Base-by-base conservation (phyloP, 2,329 filamentous ascomycete species). In the Fusarium sp. region DNA sequence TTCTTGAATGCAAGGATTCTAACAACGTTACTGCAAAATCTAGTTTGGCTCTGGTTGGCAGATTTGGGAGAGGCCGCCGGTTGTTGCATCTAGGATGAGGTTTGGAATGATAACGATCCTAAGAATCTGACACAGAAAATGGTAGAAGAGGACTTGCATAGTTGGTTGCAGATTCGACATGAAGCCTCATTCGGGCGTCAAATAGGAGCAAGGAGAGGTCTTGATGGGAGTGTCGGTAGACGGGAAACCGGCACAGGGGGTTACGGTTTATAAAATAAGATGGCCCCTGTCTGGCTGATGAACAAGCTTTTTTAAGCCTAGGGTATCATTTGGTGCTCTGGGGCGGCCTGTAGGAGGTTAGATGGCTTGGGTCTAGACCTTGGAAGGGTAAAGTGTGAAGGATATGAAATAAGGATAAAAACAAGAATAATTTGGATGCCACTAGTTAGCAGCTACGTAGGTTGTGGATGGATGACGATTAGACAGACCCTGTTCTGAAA, bases 91-190 rank as follows among this genome's bases (percentile, higher is more conserved):
- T n/a, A 33, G 37, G 32, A n/a, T 52, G 37, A 30, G 7, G 30
- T 30, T 38, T 20, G 37, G 32, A 49, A 69, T 3, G 17, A 20
- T 30, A 66, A 60, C 33, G 64, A 70, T 56, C 23, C 56, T 55
- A 55, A 48, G 33, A 61, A 37, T 57, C 46, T 67, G 61, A 38
- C 69, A 72, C 33, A 38, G 15, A 49, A 63, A 40, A 69, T 54
- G 64, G 45, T 5, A 59, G 53, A 14, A 77, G 76, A 53, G 78
- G 73, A 5, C 79, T 79, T 68, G 76, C 79, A 50, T 67, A 67
- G 63, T 77, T 75, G 71, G 61, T 75, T 54, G 69, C 45, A 42
- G 59, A 69, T 62, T 64, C 55, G 32, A 74, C 69, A 58, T 77
- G 58, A 75, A 61, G 40, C 41, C 48, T 46, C 26, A 37, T n/a